Conservation (phyloP, 139 green algal species). For the Astrephomene gubernaculifera region DNA sequence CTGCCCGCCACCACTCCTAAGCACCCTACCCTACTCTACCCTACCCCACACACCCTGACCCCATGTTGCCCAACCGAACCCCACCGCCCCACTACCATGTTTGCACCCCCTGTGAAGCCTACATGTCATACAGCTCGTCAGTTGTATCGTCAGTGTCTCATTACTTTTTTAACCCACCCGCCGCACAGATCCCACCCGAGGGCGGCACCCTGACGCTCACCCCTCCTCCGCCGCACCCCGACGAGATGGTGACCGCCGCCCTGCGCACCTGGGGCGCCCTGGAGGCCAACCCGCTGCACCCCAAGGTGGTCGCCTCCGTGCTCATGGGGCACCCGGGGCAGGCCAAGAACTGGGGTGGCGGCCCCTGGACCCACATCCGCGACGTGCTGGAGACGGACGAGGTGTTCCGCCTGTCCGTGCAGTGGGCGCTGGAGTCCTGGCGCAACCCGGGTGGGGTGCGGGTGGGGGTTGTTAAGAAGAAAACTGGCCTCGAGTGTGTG, state of each 20-base stretch:
- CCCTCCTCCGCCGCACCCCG: background rate
- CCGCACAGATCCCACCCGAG: conserved; percentile 5
- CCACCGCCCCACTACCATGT: background rate
- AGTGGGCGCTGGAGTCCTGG: conserved; percentile 33
- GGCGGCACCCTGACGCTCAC: background rate
- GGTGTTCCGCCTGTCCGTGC: conserved; percentile 34
- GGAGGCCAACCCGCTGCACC: background rate
- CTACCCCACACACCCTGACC: no score
- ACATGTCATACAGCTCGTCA: no score
- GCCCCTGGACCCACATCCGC: conserved; percentile 15
- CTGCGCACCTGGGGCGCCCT: background rate
- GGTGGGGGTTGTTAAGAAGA: background rate
- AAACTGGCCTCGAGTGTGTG: background rate
- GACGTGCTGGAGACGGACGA: conserved; percentile 33
- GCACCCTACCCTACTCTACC: no score
- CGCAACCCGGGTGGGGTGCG: background rate
- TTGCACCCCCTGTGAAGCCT: background rate
- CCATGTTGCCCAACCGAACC: no score
- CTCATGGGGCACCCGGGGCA: conserved; percentile 26
- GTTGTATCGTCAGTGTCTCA: no score
- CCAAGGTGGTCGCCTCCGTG: background rate
- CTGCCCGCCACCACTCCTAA: no score
- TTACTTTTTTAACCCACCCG: no score
- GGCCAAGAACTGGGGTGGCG: conserved; percentile 28
- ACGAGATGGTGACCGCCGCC: background rate